Base-by-base conservation (phyloP, 169 alveolate species). In the Plasmodium adleri region DNA sequence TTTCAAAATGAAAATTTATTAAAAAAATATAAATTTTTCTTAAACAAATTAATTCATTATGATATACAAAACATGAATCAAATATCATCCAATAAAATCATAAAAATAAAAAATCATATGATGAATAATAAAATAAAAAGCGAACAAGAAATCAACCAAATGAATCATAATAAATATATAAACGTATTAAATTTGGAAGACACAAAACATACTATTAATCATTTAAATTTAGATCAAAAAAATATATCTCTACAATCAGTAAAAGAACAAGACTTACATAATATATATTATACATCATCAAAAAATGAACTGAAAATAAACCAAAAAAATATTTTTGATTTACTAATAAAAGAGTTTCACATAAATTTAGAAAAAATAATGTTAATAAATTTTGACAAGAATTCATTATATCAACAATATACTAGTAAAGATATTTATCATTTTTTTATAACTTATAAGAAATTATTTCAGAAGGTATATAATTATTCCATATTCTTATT, bases 401-500 rank as follows among this genome's bases (percentile, higher is more conserved):
- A 78, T 64, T 63, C 78, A 45, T 26, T 78, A 24, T 20, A 78
- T 52, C 60, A 78, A 50, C 24, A 43, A 26, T 78, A 78, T 50
- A 54, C 28, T 43, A 78, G 89, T 63, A 58, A 49, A 64, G 78
- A 78, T 24, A 67, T 78, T 24, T 39, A 71, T 4, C 52, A 52
- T 24, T 78, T 78, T 78, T 78, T 64, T 66, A 28, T 64, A 5
- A 47, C 64, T 13, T 78, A 78, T 71, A 78, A 78, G 54, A 78
- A 78, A 13, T 20, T 78, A n/a, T 78, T 64, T 70, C 6, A 78
- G 8, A 78, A 78, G 15, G 78, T 78, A 28, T 78, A 64, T 47
- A 64, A 78, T 78, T 78, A 78, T 52, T 28, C 78, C 59, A 78
- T 78, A 64, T 78, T 78, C 50, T 43, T 78, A 20, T 68, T 78